Base-by-base conservation (phyloP, 2,329 filamentous ascomycete genomes). In the Colletotrichum gigasporum region DNA sequence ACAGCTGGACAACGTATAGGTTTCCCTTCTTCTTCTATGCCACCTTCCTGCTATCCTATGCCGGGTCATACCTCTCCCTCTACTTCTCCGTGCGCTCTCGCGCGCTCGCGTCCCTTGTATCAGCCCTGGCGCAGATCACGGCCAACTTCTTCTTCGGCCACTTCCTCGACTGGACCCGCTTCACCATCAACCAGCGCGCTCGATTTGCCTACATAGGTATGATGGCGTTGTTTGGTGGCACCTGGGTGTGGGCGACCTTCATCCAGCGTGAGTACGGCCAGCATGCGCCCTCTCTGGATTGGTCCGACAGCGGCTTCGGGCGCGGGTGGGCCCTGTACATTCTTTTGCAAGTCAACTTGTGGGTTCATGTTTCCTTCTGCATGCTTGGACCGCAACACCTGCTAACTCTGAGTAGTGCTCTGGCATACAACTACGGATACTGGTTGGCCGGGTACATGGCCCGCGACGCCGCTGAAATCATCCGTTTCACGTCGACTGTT, bases 191-290 rank as follows among this genome's bases (percentile, higher is more conserved):
- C 47, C 65, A 65, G 3, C 60, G 69, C 6, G 66, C 67, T 18
- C 63, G 55, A 6, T 37, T 34, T 26, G 67, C 63, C n/a, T 71
- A 70, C 45, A 26, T 70, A 30, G 64, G 69, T 11, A 65, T 63
- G 16, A 59, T 61, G 51, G 68, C 68, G n/a, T 6, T 66, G 2
- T 70, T 71, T 54, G 67, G 67, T 3, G 52, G 54, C 4, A 51
- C 67, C 10, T 71, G 69, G 70, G 63, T 69, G 8, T 71, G 68
- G 70, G 69, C 68, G n/a, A 44, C 68, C 16, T 61, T 69, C n/a
- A 64, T 72, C 8, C 67, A 70, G 56, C 57, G 65, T 18, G 63
- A 63, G 35, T 67, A 68, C 16, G 51, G 65, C 11, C 32, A 58
- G n/a, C 41, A 56, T 12, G 52, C 54, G 3, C 64, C 59, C 0